Base-by-base conservation (phyloP, 2,329 filamentous ascomycete species). In the Cladosporium sphaerospermum region DNA sequence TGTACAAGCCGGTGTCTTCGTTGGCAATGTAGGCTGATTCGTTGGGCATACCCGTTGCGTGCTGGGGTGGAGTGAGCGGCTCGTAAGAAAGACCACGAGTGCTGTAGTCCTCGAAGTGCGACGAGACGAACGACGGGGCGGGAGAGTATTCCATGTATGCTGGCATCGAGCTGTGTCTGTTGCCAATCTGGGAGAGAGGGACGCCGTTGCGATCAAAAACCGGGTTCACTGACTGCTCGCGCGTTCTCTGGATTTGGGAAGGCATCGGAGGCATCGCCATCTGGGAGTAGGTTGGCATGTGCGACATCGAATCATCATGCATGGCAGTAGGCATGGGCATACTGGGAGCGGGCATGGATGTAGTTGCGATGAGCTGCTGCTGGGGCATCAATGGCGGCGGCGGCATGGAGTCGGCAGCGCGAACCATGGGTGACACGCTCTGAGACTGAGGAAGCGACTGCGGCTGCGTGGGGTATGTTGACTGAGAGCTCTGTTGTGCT, bases 11-110 rank as follows among this genome's bases (percentile, higher is more conserved):
- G 43, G 92, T 96, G 71, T 97, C 93, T 75, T 99, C 93, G 69
- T 96, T 96, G 57, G 92, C 89, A 70, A 99, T 96, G 75, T 97
- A 99, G 9, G 93, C 89, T 9, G 93, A 90, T 76, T 99, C 93
- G 39, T 86, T 80, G 56, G 86, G 82, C 60, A 96, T 85, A 57
- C 87, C 84, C 56, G 95, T 84, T 11, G 88, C 83, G 72, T 96
- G 89, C 69, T 97, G 93, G 13, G 93, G 93, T 54, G 93, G 93
- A 0, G 93, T 99, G 62, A 99, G 84, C 49, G 93, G 93, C 78
- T 99, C 93, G 69, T 92, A 99, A 2, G 92, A 97, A 65, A 97
- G 84, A 48, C 90, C 93, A 54, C 93, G 87, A 69, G 91, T 92
- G 81, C 89, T 95, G 78, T 96, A 99, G 70, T 97, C 92, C 68